Evolutionary conservation across 2,329 filamentous ascomycete species (phyloP).

Genomic region (Pseudogymnoascus sp.): DNA sequence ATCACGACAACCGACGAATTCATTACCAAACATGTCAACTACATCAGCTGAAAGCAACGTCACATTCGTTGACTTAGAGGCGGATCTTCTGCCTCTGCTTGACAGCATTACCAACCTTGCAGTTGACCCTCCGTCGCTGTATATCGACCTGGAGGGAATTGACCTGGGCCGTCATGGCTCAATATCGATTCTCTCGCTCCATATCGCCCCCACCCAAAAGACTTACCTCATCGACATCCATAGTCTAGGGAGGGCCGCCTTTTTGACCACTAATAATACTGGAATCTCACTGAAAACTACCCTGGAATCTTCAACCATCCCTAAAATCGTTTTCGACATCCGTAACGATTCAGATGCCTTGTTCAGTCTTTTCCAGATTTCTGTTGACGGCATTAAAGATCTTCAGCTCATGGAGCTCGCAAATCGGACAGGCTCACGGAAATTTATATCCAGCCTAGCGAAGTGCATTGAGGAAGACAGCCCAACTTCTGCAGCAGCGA

Average conservation of each 20-base stretch:
- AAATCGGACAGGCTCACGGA: constrained; percentile 18
- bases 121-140: constrained; percentile 27
- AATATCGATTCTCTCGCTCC: constrained; percentile 34
- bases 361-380: constrained; percentile 36
- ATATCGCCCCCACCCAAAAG: constrained; percentile 21
- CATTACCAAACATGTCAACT: background rate
- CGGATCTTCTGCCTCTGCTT: constrained; percentile 11
- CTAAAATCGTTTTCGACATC: constrained; percentile 50
- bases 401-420: constrained; percentile 50
- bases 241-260: constrained; percentile 29
- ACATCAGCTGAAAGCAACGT: background rate
- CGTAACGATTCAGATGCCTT: constrained; percentile 50
- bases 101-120: background rate
- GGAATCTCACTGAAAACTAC: constrained; percentile 31
- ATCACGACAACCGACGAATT: too few species aligned
- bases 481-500: constrained; percentile 12
- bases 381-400: constrained; percentile 38
- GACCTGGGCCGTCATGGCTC: constrained; percentile 33
- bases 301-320: constrained; percentile 35
- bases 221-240: constrained; percentile 37
- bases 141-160: constrained; percentile 37
- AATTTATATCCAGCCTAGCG: constrained; percentile 29
- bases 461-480: constrained; percentile 31
- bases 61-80: constrained; percentile 10
- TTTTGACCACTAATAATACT: constrained; percentile 24